Conservation (phyloP, 257 asterid genomes). For the Solanum chiquidenum region DNA sequence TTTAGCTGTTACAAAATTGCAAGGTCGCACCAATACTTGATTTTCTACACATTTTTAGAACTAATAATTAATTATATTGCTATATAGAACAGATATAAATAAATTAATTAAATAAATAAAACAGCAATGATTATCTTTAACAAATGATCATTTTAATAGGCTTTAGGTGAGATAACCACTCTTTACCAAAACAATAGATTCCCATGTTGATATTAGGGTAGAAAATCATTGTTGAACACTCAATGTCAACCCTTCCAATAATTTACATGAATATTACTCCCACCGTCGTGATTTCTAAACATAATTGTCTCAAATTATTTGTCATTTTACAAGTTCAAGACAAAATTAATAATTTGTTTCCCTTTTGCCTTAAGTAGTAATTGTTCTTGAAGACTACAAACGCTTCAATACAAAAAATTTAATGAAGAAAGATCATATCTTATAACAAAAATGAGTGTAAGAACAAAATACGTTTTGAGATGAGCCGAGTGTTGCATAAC, state of each 20-base stretch:
- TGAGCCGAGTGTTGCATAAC: neutral
- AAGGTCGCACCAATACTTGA: constrained; percentile 16
- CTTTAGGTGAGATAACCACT: constrained; percentile 6
- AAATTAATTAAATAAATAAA: neutral
- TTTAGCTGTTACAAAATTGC: constrained; percentile 18
- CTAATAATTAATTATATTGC: neutral
- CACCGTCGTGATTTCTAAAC: neutral
- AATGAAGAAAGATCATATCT: too few relatives aligned
- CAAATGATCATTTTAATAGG: neutral
- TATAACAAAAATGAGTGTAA: too few relatives aligned
- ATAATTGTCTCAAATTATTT: neutral
- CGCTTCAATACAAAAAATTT: neutral
- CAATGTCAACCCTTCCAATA: neutral
- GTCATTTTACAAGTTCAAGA: neutral
- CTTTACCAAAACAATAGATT: constrained; percentile 8
- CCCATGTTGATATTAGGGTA: neutral
- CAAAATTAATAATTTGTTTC: too few relatives aligned
- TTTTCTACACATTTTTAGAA: neutral
- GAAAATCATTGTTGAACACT: neutral
- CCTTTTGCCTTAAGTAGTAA: neutral
- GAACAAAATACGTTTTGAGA: neutral
- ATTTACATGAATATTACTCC: neutral
- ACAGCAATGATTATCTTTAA: neutral
- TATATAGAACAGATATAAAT: neutral
- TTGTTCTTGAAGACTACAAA: neutral